Evolutionary conservation across 345 rosid genomes (phyloP), one percentile per base, ranked within the genome.

Genomic region (Citrus medica): DNA sequence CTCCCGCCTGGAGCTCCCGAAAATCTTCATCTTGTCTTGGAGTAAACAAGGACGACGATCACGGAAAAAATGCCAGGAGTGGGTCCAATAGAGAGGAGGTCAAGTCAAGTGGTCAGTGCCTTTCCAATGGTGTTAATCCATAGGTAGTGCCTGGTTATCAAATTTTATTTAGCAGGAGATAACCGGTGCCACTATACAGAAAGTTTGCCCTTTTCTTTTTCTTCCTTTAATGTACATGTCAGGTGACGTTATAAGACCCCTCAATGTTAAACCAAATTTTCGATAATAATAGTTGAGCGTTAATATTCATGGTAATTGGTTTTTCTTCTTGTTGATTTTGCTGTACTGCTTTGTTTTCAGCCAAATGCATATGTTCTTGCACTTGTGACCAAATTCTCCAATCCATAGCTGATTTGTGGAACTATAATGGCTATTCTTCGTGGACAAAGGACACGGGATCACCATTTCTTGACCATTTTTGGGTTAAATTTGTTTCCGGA

Each of bases 141-240:
- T 12, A 67, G 70, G 67, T 62, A 70, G 30, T 69, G 73, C 84
- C 81, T 66, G 67, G 75, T 79, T 83, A 76, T 87, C 86, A 63
- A 76, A 82, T 89, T 87, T 86, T 80, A 80, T 67, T 16, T 58
- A 21, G 13, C 64, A 27, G 73, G 24, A 74, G 86, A 78, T 86
- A 83, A 56, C 85, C 53, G 82, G 84, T 69, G 69, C 66, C 51
- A 61, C 58, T 59, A 65, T 83, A 76, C 79, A 76, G 79, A 74
- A 73, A 70, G 71, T 51, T 70, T 73, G 68, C 67, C 35, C 28
- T 51, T 66, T 53, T 22, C 32, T 30, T 35, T 33, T 14, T 62
- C 72, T 12, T 78, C 58, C 71, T 32, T 13, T 40, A 75, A 74
- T 87, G 89, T 84, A 86, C 82, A 88, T 85, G 75, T 86, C 82